Conservation (phyloP, 441 rosid genomes). For the Populus hybrid region DNA sequence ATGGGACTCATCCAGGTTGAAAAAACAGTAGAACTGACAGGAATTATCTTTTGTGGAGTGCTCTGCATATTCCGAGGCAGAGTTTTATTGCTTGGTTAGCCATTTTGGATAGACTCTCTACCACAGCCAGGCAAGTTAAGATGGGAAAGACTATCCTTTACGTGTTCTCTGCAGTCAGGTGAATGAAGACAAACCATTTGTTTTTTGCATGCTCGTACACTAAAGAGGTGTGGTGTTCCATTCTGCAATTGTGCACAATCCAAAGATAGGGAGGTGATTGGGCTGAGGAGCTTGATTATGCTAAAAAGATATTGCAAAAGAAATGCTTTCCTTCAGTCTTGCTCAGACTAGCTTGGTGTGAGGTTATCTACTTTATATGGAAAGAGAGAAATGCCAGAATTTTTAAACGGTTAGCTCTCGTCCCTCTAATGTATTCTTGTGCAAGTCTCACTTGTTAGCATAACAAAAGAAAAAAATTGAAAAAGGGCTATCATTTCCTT, state of each 20-base stretch:
- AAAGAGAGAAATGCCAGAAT: neutral
- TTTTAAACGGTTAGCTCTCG: neutral
- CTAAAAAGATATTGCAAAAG: neutral
- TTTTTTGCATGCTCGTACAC: neutral
- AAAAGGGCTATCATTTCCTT: neutral
- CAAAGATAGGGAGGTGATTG: neutral
- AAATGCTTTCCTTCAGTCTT: neutral
- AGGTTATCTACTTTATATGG: neutral
- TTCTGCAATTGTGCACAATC: neutral
- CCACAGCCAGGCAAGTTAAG: neutral
- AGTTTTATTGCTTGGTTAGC: neutral
- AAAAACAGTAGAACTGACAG: neutral
- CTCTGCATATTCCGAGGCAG: neutral
- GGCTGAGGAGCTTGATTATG: neutral
- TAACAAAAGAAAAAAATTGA: neutral
- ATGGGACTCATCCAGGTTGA: neutral
- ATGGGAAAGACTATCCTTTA: neutral
- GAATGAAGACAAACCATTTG: neutral
- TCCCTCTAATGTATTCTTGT: neutral
- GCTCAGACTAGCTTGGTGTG: neutral
- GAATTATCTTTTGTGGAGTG: neutral
- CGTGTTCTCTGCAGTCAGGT: neutral
- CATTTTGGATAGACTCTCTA: neutral
- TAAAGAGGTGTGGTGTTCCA: neutral
- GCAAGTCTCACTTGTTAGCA: neutral